Percentiles rank a stretch among this genome's conserved stretches.
phyloP scores from a whole-genome alignment of 768 basidiomycete genomes.

The Hygrophoropsis aurantiaca region DNA sequence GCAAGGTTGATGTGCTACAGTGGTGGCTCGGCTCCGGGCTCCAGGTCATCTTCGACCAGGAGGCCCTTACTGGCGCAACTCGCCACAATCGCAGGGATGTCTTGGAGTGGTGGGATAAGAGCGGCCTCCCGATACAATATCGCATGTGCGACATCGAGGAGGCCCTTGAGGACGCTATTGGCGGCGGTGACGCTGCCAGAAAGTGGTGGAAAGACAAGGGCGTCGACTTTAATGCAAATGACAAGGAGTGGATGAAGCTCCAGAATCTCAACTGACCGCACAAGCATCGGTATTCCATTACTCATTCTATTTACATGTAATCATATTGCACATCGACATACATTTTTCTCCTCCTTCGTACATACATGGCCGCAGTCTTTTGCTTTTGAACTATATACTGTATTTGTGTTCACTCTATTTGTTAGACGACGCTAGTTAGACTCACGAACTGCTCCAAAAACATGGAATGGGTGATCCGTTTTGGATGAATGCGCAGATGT shows the following conservation, averaged over 20 bases:
- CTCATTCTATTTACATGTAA: too few relatives aligned
- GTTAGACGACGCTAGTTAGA: too few relatives aligned
- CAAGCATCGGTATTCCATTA: too few relatives aligned
- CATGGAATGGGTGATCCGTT: too few relatives aligned
- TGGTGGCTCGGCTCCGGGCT: conserved; percentile 85
- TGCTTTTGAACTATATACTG: too few relatives aligned
- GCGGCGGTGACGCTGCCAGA: conserved; percentile 72
- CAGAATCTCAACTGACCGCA: conserved; percentile 62
- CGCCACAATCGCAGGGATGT: conserved; percentile 79
- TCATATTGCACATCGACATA: too few relatives aligned
- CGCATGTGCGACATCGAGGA: conserved; percentile 92
- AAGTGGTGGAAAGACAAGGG: conserved; percentile 83
- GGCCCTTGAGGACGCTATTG: conserved; percentile 84
- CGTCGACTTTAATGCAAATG: conserved; percentile 79
- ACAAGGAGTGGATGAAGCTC: conserved; percentile 87
- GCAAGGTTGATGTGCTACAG: conserved; percentile 74
- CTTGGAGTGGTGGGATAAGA: conserved; percentile 86
- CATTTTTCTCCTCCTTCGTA: too few relatives aligned
- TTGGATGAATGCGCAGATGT: too few relatives aligned
- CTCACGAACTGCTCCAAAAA: too few relatives aligned
- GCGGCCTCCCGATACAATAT: conserved; percentile 77
- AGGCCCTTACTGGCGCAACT: conserved; percentile 77
- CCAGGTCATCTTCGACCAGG: conserved; percentile 77
- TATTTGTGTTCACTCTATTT: too few relatives aligned
- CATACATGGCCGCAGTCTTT: too few relatives aligned